Evolutionary conservation across 78 protist species (phyloP), one percentile per base, ranked within the genome.

Genomic region (Ministeria vibrans): DNA sequence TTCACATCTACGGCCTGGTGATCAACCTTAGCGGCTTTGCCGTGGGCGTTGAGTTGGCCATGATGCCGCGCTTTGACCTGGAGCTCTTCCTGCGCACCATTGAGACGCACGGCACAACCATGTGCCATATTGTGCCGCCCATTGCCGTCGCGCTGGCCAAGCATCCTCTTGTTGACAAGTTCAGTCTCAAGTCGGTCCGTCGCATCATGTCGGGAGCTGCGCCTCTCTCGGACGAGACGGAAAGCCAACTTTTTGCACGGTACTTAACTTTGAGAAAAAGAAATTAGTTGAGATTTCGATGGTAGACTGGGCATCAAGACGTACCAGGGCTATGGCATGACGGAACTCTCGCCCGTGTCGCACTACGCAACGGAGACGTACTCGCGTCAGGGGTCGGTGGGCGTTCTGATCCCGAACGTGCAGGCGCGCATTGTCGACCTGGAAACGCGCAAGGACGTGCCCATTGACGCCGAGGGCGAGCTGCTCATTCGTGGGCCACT

Each of bases 271-370:
- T n/a, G n/a, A n/a, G n/a, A n/a, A n/a, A n/a, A n/a, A n/a, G n/a
- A n/a, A n/a, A n/a, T n/a, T n/a, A n/a, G n/a, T n/a, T n/a, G n/a
- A n/a, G n/a, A n/a, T n/a, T n/a, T n/a, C n/a, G n/a, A n/a, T n/a
- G n/a, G n/a, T n/a, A n/a, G n/a, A n/a, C n/a, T n/a, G n/a, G n/a
- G n/a, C n/a, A n/a, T n/a, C n/a, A n/a, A n/a, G n/a, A n/a, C n/a
- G n/a, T n/a, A n/a, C n/a, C 97, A 92, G 78, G 95, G 87, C 1
- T 94, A 87, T 32, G 97, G 97, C 18, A 79, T 93, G 88, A 89
- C 94, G 0, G 97, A 94, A 63, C 0, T 73, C 9, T 86, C 92
- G 27, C 96, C 94, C 2, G 74, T 85, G 13, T 76, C 80, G 2
- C 81, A 77, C 49, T 51, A 34, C 38, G 70, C 77, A 1, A n/a